Base-by-base conservation (phyloP, 179 eudicot species). In the Beta macrorhiza region DNA sequence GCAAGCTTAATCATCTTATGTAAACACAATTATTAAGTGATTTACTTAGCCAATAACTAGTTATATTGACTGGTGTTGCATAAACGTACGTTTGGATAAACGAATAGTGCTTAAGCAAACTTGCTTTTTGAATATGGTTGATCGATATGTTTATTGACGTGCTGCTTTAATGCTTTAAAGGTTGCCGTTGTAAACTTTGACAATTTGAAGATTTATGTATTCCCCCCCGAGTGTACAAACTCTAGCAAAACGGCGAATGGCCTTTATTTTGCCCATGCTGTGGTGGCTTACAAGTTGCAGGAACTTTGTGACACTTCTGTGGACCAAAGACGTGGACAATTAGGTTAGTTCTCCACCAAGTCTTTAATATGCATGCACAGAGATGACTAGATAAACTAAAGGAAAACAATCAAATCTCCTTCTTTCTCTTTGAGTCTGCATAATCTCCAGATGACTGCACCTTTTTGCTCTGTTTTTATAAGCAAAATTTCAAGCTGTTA, bases 121-220 rank as follows among this genome's bases (percentile, higher is more conserved):
- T 52, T 53, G 52, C 44, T 7, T 53, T 25, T 13, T 42, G 55
- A 44, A 49, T 22, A 5, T 49, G 58, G n/a, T 2, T 59, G 65
- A 57, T 79, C 20, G 15, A 2, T 22, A 51, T 79, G 67, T 65
- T 8, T 64, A 8, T 51, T 51, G n/a, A 62, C 32, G 53, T 58
- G 57, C 59, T 85, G 53, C 45, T 83, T 51, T 75, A 29, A 16
- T 84, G 69, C 19, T 77, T 85, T 88, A 74, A 86, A 93, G 97
- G 90, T 90, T 78, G 95, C 93, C 58, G 49, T 80, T 58, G 91
- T 83, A 68, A 78, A 82, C 78, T 57, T 83, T 75, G 85, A 72
- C 29, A 69, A 75, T 61, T 77, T 71, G 83, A 86, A 84, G 84
- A 49, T 91, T 37, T 82, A 83, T 89, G 87, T 93, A 74, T 69